Evolutionary conservation across 116 monocot genomes (phyloP), one percentile per base, ranked within the genome.

Genomic region (Trichopus zeylanicus): DNA sequence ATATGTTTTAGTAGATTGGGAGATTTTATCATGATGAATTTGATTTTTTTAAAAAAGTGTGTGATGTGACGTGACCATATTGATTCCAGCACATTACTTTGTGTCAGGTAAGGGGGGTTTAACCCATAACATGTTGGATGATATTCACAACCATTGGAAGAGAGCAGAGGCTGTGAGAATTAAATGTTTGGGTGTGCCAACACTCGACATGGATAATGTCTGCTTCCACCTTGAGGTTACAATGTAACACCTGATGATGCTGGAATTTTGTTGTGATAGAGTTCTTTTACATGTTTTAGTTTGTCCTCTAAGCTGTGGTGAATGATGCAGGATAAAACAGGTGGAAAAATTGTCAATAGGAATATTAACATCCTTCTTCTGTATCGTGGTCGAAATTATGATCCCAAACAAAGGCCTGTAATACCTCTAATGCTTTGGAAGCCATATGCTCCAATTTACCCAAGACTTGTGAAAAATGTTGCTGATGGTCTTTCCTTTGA

Each of bases 151-250:
- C 49, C 87, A 92, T 56, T 92, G 92, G 92, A 92, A 64, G 74
- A 84, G 76, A 70, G 73, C 87, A 20, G 92, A 92, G 67, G 92
- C 92, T 59, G 84, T 92, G 53, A 87, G 92, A 62, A 79, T 92
- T 46, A 87, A 92, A 38, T 92, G 92, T 62, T 56, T 92, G 25
- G 92, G 92, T 53, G 87, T 81, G 27, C 87, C 92, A 52, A 92
- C 92, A 5, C 73, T 92, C 31, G 92, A 92, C 74, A 92, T 92
- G 78, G 81, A 87, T 67, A 92, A 92, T 51, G 59, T 87, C 55
- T 87, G 92, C 67, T 87, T 84, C 70, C 87, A 92, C 61, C 84
- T 92, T 18, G 92, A 92, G 92, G 92, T 92, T n/a, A n/a, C n/a
- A n/a, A n/a, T 65, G 54, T 26, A 24, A 22, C 32, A 9, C 22